Conservation (phyloP, 495 filamentous ascomycete genomes). For the Aspergillus nidulans region DNA sequence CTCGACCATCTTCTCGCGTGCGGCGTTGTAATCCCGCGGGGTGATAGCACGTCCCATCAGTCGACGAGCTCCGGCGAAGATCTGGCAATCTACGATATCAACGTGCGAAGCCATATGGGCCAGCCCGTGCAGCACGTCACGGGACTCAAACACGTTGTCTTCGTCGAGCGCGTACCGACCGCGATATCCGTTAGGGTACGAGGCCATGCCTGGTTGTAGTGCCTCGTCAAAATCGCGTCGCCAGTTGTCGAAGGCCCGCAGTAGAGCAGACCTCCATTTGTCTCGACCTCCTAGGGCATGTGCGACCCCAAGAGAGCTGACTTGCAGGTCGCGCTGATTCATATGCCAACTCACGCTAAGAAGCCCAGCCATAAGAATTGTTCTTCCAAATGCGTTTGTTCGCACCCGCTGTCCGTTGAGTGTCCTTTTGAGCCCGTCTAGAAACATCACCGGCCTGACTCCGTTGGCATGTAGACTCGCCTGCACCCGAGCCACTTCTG, state of each 20-base stretch:
- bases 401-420: constrained; percentile 81
- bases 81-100: constrained; percentile 95
- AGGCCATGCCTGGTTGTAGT: constrained; percentile 45
- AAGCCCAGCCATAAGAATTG: constrained; percentile 89
- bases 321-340: constrained; percentile 93
- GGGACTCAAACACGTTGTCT: constrained; percentile 78
- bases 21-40: constrained; percentile 70
- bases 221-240: constrained; percentile 88
- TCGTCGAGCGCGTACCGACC: constrained; percentile 52
- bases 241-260: constrained; percentile 92
- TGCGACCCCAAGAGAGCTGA: constrained; percentile 76
- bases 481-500: constrained; percentile 85
- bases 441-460: constrained; percentile 79
- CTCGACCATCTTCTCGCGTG: constrained; percentile 79
- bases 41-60: constrained; percentile 85
- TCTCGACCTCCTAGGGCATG: constrained; percentile 83
- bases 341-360: constrained; percentile 96
- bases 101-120: constrained; percentile 99
- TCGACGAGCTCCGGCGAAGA: constrained; percentile 82
- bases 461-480: constrained; percentile 76
- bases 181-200: constrained; percentile 33
- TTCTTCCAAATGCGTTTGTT: constrained; percentile 94
- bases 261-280: constrained; percentile 86
- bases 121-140: constrained; percentile 84
- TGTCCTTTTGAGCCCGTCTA: constrained; percentile 88